Percentiles rank a stretch among this genome's conserved stretches.
Evolutionary conservation across 768 basidiomycete genomes (phyloP).

Genomic region (Psilocybe subaeruginosa): DNA sequence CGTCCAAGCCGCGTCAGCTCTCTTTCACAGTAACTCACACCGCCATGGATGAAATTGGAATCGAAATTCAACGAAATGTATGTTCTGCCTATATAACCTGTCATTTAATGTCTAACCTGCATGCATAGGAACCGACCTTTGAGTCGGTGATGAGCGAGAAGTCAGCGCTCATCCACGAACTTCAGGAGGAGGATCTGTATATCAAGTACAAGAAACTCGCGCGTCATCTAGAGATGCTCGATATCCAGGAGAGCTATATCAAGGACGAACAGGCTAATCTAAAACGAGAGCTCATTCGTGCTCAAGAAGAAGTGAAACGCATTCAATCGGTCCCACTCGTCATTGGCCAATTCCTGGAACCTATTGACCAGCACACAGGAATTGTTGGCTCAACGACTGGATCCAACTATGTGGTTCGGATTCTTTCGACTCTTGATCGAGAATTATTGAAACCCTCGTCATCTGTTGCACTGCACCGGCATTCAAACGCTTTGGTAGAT

Average conservation of each 20-base stretch:
- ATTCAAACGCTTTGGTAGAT: conserved; percentile 98
- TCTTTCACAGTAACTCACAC: conserved; percentile 25
- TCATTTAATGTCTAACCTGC: conserved; percentile 5
- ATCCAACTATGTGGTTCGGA: conserved; percentile 97
- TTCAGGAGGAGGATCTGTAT: conserved; percentile 93
- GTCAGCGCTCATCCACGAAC: conserved; percentile 81
- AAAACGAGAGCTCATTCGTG: conserved; percentile 96
- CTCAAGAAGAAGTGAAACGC: conserved; percentile 99
- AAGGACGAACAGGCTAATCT: conserved; percentile 98
- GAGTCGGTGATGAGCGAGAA: conserved; percentile 89
- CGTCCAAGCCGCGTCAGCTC: conserved; percentile 55
- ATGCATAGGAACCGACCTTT: conserved; percentile 84
- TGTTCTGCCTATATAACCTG: conserved; percentile 26
- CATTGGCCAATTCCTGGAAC: conserved; percentile 98
- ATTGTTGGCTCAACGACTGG: conserved; percentile 99
- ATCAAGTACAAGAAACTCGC: conserved; percentile 97
- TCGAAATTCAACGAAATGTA: conserved; percentile 82
- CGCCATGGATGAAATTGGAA: conserved; percentile 88
- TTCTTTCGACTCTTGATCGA: conserved; percentile 94
- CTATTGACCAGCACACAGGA: conserved; percentile 95
- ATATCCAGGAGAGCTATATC: conserved; percentile 95
- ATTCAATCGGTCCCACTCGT: conserved; percentile 99
- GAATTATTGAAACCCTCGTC: conserved; percentile 97
- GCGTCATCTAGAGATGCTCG: conserved; percentile 93
- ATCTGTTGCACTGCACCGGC: conserved; percentile 97